Conservation (phyloP, 805 yeast species). For the Millerago galiae region DNA sequence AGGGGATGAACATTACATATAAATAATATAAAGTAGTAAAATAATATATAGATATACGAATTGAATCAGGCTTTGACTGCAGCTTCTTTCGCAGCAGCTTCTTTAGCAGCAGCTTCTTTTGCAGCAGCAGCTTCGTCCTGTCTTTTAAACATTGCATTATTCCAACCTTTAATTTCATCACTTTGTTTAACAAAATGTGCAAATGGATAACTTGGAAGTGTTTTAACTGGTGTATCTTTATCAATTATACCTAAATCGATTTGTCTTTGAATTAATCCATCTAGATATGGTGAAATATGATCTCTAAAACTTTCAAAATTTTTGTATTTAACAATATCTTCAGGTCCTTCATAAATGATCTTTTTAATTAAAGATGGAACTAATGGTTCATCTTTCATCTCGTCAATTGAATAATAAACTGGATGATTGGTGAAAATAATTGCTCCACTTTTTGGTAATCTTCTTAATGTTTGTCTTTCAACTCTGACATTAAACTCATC, state of each 20-base stretch:
- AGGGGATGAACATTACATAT: slow-evolving; percentile 25
- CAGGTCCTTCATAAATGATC: slow-evolving; percentile 61
- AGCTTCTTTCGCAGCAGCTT: slow-evolving; percentile 5
- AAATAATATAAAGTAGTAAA: background rate
- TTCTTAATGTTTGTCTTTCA: slow-evolving; percentile 65
- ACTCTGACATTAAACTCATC: slow-evolving; percentile 60
- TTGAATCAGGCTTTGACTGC: background rate
- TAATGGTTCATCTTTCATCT: slow-evolving; percentile 75
- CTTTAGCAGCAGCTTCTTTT: slow-evolving; percentile 14
- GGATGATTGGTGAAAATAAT: slow-evolving; percentile 74
- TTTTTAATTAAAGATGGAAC: slow-evolving; percentile 61
- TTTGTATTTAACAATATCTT: slow-evolving; percentile 57
- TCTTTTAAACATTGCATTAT: slow-evolving; percentile 23
- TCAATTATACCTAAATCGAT: slow-evolving; percentile 46
- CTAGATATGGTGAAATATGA: slow-evolving; percentile 53
- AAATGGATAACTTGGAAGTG: slow-evolving; percentile 58
- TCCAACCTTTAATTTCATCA: slow-evolving; percentile 37
- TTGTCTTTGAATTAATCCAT: slow-evolving; percentile 51
- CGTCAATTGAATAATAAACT: slow-evolving; percentile 70
- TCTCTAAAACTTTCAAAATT: slow-evolving; percentile 53
- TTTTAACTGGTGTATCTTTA: slow-evolving; percentile 50
- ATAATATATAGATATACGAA: no score
- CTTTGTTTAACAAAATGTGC: slow-evolving; percentile 42
- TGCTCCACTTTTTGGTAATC: slow-evolving; percentile 58
- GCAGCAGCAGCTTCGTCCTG: slow-evolving; percentile 17